Percentiles rank a stretch among this genome's conserved stretches.
These are phyloP conservation scores for Yarrowia osloensis DNA, from an alignment of 805 yeast species.

Conservation along the genomic window DNA sequence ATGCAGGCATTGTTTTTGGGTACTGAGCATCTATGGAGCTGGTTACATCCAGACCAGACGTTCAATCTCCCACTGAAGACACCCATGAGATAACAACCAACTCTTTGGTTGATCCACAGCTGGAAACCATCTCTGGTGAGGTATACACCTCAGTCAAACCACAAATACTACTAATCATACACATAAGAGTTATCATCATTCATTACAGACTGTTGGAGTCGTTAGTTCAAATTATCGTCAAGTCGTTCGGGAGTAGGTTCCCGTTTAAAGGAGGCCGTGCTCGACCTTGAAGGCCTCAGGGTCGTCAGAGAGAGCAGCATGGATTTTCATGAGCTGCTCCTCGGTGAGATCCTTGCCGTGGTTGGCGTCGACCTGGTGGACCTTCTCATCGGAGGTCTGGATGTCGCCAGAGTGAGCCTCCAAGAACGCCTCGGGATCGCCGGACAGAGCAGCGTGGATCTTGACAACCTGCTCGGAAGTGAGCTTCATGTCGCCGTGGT, in stretches of 20 bases:
- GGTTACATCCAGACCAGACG: no score
- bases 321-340: constrained; percentile 2
- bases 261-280: not conserved
- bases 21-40: no score
- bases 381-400: not conserved
- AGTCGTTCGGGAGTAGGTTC: not conserved
- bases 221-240: not conserved
- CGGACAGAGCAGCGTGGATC: constrained; percentile 2
- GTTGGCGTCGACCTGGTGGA: not conserved
- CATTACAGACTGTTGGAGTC: constrained; percentile 30
- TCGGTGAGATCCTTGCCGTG: not conserved
- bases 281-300: not conserved
- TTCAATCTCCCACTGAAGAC: no score
- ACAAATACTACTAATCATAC: no score
- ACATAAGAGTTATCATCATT: constrained; percentile 26
- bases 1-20: no score
- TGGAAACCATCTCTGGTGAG: no score
- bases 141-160: no score
- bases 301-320: not conserved
- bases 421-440: not conserved
- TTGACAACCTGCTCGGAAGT: not conserved
- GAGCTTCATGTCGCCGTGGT: not conserved
- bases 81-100: no score
- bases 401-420: not conserved
- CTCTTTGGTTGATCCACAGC: no score